Evolutionary conservation across 306 rosid species (phyloP).

Genomic region (Carpinus viminea): DNA sequence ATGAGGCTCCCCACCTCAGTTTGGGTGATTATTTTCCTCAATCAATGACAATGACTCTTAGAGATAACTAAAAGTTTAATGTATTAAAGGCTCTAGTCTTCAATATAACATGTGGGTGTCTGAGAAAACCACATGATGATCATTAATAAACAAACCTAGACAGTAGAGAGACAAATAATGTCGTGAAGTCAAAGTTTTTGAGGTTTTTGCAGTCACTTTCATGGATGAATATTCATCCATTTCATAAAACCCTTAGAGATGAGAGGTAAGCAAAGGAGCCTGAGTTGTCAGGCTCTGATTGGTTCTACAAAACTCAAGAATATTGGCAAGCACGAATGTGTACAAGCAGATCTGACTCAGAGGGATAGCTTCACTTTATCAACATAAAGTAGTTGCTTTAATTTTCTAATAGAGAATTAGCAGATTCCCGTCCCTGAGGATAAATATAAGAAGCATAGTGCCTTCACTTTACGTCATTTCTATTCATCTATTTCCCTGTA

Average conservation of each 20-base stretch:
- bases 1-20: constrained; percentile 31
- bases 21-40: constrained; percentile 15
- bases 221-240: constrained; percentile 42
- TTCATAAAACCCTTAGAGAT: constrained; percentile 24
- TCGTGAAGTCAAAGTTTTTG: constrained; percentile 33
- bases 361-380: constrained; percentile 38
- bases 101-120: constrained; percentile 48
- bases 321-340: constrained; percentile 53
- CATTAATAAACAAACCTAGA: constrained; percentile 31
- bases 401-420: constrained; percentile 33
- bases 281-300: constrained; percentile 60
- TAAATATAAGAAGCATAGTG: constrained; percentile 34
- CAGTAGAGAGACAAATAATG: constrained; percentile 25
- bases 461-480: constrained; percentile 36
- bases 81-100: constrained; percentile 24
- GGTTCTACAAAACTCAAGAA: constrained; percentile 39
- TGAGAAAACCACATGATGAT: constrained; percentile 57
- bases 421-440: constrained; percentile 39
- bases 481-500: constrained; percentile 22
- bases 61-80: constrained; percentile 25
- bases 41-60: constrained; percentile 26
- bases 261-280: constrained; percentile 38
- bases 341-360: constrained; percentile 44
- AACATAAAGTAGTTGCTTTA: constrained; percentile 40
- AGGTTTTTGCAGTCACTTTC: constrained; percentile 38